Evolutionary conservation across 1,284 basidiomycete species (phyloP), one percentile per base, ranked within the genome.

Genomic region (Ganoderma resinaceum): DNA sequence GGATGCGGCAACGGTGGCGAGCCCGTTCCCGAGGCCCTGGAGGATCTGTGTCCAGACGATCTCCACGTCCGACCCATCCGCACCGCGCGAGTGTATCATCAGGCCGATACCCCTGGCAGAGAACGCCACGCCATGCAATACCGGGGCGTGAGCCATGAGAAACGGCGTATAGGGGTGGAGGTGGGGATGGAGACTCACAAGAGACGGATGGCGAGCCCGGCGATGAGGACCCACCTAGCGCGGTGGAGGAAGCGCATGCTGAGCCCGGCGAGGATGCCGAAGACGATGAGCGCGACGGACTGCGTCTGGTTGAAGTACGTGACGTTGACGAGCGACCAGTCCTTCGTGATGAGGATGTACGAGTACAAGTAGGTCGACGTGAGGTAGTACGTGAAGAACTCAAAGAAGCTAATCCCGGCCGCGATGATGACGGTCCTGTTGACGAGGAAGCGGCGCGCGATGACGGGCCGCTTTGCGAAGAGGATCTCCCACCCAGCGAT

Each of bases 21-120:
- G 87, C 29, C 94, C 95, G 33, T 93, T 94, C 16, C 93, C 94
- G 18, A 91, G 80, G 63, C 93, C 93, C 80, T 94, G 92, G 43
- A 95, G 82, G 62, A 95, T 81, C 77, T 95, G 91, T 42, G 89
- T 90, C 84, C 88, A 86, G 33, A 93, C 87, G 53, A 91, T 79
- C 74, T 89, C 88, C 1, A 84, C 85, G 61, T 86, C 85, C 58
- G 87, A 87, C 2, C 85, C 89, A 57, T 87, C 80, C 8, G 88
- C 87, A 61, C 87, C 89, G 60, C 89, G 88, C 31, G 90, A 91
- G 79, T 88, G 89, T 72, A 93, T 86, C 91, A 93, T 93, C 49
- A 93, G 79, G 20, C 86, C 87, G 29, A 90, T 89, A 29, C 94
- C 94, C 38, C 86, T 87, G 67, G n/a, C 23, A 8, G 38, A 33